Evolutionary conservation across 2,329 filamentous ascomycete genomes (phyloP).

Genomic region (Fonsecaea erecta): DNA sequence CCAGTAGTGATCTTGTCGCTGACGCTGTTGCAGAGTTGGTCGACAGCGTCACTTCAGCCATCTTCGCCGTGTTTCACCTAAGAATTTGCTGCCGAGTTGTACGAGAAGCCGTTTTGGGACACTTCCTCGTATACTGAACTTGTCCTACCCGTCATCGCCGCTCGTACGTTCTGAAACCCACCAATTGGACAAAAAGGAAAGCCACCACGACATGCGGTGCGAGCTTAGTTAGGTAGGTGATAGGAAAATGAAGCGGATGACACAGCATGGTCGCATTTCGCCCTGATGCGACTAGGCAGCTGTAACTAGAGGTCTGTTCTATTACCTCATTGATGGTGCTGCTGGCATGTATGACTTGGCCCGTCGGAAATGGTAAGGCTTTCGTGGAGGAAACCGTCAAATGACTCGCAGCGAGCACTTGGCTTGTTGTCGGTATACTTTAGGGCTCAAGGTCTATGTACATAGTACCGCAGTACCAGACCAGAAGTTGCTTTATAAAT

Average conservation of each 20-base stretch:
- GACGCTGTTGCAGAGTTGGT: background rate
- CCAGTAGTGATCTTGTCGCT: background rate
- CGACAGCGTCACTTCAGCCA: background rate
- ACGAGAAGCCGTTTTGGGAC: background rate
- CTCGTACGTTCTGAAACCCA: background rate
- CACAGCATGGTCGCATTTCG: background rate
- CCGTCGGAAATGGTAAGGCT: background rate
- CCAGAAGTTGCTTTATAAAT: slow-evolving; percentile 25
- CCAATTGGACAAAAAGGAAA: background rate
- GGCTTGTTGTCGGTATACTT: background rate
- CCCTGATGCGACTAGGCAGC: slow-evolving; percentile 22
- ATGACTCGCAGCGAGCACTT: background rate
- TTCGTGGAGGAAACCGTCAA: background rate
- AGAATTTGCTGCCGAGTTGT: background rate
- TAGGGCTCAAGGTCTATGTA: background rate
- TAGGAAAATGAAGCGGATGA: background rate
- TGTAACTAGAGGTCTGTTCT: background rate
- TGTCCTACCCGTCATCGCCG: background rate
- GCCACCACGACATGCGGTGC: slow-evolving; percentile 1
- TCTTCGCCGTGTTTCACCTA: background rate
- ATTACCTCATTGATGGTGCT: background rate
- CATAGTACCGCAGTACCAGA: background rate
- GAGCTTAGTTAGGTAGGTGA: background rate
- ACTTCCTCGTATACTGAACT: background rate
- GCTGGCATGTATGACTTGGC: background rate